Conservation (phyloP, 2,329 filamentous ascomycete genomes). For the Colletotrichum brevisporum region DNA sequence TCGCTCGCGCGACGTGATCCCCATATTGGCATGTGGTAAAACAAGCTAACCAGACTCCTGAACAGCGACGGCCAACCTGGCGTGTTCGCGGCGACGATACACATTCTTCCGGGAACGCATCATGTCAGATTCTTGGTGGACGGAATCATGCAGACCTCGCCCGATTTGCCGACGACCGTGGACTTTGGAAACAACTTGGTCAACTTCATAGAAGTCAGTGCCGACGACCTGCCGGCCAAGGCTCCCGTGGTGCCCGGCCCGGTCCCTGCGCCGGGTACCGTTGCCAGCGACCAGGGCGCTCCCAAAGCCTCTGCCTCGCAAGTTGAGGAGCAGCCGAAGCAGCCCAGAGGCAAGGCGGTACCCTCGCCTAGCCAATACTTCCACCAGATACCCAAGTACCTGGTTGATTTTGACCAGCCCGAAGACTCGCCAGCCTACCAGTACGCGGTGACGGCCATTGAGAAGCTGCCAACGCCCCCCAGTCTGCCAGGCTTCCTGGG, state of each 20-base stretch:
- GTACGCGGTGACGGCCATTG: conserved; percentile 80
- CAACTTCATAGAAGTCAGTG: conserved; percentile 96
- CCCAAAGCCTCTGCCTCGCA: conserved; percentile 51
- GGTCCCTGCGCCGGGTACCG: conserved; percentile 47
- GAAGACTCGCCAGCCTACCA: conserved; percentile 84
- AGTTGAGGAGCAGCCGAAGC: conserved; percentile 60
- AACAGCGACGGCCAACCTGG: conserved; percentile 69
- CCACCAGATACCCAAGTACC: conserved; percentile 83
- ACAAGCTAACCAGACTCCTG: conserved; percentile 9
- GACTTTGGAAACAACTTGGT: conserved; percentile 98
- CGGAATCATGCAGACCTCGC: conserved; percentile 90
- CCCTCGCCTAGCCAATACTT: conserved; percentile 75
- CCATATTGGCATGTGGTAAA: conserved; percentile 7
- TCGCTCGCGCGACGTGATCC: conserved; percentile 35
- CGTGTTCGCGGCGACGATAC: conserved; percentile 82
- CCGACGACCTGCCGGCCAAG: conserved; percentile 73
- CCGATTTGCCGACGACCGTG: conserved; percentile 91
- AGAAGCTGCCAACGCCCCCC: conserved; percentile 86
- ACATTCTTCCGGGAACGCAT: conserved; percentile 92
- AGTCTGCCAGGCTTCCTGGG: conserved; percentile 90
- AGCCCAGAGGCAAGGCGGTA: conserved; percentile 68
- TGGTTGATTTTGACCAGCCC: conserved; percentile 87
- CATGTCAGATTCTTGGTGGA: conserved; percentile 98
- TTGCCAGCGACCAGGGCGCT: conserved; percentile 46
- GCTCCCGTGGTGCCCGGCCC: conserved; percentile 51